phyloP scores from a whole-genome alignment of 768 basidiomycete genomes.

The Lactarius akahatsu region DNA sequence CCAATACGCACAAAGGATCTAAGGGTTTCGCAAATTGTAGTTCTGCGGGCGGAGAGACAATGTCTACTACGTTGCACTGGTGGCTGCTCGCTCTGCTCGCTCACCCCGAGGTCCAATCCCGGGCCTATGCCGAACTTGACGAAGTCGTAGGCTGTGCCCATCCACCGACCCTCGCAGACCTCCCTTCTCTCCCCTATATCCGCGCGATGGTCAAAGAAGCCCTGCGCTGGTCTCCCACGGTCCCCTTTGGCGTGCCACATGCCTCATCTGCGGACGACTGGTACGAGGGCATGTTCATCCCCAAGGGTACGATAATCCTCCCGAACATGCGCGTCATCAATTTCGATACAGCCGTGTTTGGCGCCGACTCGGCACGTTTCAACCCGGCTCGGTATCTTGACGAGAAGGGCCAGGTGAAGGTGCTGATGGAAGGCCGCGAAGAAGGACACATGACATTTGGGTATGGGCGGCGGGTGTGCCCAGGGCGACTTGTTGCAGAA shows the following conservation, averaged over 20 bases:
- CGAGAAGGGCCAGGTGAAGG: not conserved
- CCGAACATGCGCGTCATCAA: not conserved
- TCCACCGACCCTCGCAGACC: not conserved
- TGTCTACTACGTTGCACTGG: not conserved
- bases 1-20: too few species aligned
- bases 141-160: not conserved
- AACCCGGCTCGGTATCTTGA: not conserved
- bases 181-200: not conserved
- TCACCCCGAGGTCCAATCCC: not conserved
- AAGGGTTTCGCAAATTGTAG: not conserved
- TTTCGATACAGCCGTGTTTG: not conserved
- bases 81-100: not conserved
- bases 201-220: not conserved
- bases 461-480: not conserved
- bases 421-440: not conserved
- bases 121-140: not conserved
- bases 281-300: not conserved
- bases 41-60: not conserved
- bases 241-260: conserved; percentile 2
- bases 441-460: conserved; percentile 1
- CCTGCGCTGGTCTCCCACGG: not conserved
- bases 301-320: too few species aligned
- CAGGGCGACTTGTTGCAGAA: not conserved
- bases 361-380: not conserved
- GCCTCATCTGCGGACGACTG: not conserved